Evolutionary conservation across 192 early-diverging fungal genomes (phyloP), one percentile per base, ranked within the genome.

Genomic region (Entophlyctis helioformis): DNA sequence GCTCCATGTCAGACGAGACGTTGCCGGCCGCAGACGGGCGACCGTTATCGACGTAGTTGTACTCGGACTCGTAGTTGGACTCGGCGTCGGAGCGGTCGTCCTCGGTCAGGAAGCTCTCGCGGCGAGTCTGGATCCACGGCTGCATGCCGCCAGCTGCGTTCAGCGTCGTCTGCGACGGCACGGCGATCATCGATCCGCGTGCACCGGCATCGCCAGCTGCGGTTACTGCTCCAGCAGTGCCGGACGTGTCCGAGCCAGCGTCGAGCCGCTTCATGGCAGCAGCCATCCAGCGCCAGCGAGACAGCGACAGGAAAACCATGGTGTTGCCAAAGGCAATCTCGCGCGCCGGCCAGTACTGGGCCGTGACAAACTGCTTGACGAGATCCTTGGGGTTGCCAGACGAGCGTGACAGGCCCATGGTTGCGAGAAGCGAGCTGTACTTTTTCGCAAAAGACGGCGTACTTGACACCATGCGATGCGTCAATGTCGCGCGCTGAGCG

Each of bases 401-500:
- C n/a, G n/a, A n/a, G n/a, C n/a, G n/a, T n/a, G n/a, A n/a, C n/a
- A n/a, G n/a, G n/a, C 22, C 22, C 0, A 9, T 10, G 27, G 28
- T 10, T 11, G 8, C 41, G 21, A 52, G 22, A 39, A 52, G 11
- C 11, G 26, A 8, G 9, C 16, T 27, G 35, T 44, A 52, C 5
- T 27, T 28, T 11, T 29, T n/a, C 32, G 20, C 15, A 15, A 44
- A 52, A 44, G 8, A 18, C 50, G 7, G 8, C 18, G 24, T 52
- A 52, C 11, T 13, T 12, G 42, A 52, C 45, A 11, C 50, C 50
- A 12, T 12, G 19, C 27, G 27, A n/a, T n/a, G n/a, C 22, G 1
- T 11, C 19, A 6, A 52, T 42, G 25, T 84, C 80, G 26, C 50
- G 51, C 8, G 60, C 48, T 1, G 67, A 63, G 20, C 65, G 62